Base-by-base conservation (phyloP, 2,329 filamentous ascomycete genomes). In the Colletotrichum cereale region DNA sequence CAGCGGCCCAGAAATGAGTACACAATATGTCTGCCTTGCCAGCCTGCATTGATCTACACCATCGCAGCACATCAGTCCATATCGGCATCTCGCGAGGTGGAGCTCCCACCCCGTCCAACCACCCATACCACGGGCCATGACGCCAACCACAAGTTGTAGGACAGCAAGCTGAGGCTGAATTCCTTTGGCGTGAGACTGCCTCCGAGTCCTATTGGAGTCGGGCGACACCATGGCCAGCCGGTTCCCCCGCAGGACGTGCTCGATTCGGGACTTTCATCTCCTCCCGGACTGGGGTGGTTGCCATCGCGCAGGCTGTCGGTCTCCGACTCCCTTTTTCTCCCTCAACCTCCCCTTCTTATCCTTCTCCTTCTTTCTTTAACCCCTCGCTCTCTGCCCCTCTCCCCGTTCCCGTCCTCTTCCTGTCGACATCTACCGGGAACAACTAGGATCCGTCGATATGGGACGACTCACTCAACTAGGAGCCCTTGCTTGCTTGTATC, bases 401-500 rank as follows among this genome's bases (percentile, higher is more conserved):
- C 48, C 47, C 29, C 24, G 29, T 44, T 48, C 47, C 42, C 55
- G 18, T 53, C 36, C 40, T 63, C 53, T 57, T 36, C 16, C 34
- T n/a, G 18, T 52, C 24, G 47, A 57, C 18, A 34, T 53, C 29
- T 5, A 61, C 38, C 40, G 26, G 38, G 3, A 47, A 31, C 26
- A 40, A 18, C 5, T 7, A 68, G 18, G 34, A 31, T 47, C 53
- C 10, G n/a, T 31, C 48, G 44, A 63, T 12, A 79, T 79, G 77
- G 78, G 73, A 53, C 64, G 57, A 55, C 57, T 70, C 36, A 12
- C 75, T 36, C 70, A 71, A 40, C 50, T 69, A n/a, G 75, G 73
- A 44, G 74, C 75, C 63, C 48, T 76, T 48, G 73, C 75, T 73
- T 75, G 74, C 71, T 66, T 73, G 52, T 62, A 75, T 26, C 50